Conservation (phyloP, 2,329 filamentous ascomycete species). For the Pyrenophora graminea region DNA sequence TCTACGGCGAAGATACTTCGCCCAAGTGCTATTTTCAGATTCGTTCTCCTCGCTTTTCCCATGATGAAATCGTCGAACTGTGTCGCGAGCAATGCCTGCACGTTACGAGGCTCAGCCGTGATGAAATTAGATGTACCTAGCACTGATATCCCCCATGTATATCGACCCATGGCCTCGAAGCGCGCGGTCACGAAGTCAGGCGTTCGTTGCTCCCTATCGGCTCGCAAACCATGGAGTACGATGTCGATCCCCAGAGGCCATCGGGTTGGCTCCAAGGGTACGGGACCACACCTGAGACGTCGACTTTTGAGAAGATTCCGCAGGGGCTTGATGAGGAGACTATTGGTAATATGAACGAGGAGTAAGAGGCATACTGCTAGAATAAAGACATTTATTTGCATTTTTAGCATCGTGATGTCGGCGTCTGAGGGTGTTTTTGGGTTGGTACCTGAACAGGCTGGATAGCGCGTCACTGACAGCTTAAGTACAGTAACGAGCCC, state of each 20-base stretch:
- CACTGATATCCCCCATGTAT: conserved; percentile 6
- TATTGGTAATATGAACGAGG: background rate
- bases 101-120: conserved; percentile 7
- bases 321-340: background rate
- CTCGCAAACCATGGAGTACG: background rate
- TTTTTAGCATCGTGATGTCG: background rate
- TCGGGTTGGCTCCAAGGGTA: background rate
- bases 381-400: background rate
- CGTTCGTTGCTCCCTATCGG: conserved; percentile 7
- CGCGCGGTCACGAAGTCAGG: conserved; percentile 5
- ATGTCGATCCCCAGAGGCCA: conserved; percentile 6
- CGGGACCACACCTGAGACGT: background rate
- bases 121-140: conserved; percentile 4
- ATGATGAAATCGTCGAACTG: conserved; percentile 11
- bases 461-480: background rate
- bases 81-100: conserved; percentile 10
- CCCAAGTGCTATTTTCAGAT: conserved; percentile 4
- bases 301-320: conserved; percentile 1
- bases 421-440: background rate
- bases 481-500: conserved; percentile 1
- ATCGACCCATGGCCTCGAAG: conserved; percentile 1
- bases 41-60: conserved; percentile 5
- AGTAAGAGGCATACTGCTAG: background rate
- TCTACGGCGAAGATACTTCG: conserved; percentile 14
- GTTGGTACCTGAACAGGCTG: background rate